These are phyloP conservation scores for Trichoderma virens DNA, from an alignment of 495 filamentous ascomycete species.

Conservation along the genomic window DNA sequence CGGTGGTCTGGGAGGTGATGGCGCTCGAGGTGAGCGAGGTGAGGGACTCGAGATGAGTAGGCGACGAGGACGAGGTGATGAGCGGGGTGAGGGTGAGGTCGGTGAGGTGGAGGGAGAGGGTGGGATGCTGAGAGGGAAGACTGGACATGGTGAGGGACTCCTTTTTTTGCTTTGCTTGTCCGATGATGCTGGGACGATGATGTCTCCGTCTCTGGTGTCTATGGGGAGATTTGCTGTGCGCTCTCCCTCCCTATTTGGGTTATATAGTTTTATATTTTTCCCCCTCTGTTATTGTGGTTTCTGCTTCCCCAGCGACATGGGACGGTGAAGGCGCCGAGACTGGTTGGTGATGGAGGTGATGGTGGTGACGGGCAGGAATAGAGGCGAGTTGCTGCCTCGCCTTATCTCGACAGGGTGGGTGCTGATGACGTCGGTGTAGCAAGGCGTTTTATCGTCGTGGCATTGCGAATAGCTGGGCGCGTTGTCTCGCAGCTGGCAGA, in stretches of 20 bases:
- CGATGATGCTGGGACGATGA: too few relatives aligned
- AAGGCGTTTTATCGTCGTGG: not conserved
- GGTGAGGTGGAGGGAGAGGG: constrained; percentile 31
- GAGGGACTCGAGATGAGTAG: constrained; percentile 24
- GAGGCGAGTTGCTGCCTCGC: too few relatives aligned
- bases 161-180: not conserved
- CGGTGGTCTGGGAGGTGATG: constrained; percentile 30
- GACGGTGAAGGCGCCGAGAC: too few relatives aligned
- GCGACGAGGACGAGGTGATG: constrained; percentile 29
- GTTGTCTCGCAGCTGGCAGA: not conserved
- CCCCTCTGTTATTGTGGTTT: too few relatives aligned
- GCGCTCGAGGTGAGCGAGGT: constrained; percentile 29
- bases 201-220: not conserved
- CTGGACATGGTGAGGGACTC: constrained; percentile 22
- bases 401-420: not conserved
- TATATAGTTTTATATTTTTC: too few relatives aligned
- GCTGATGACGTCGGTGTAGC: constrained; percentile 8
- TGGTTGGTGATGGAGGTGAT: too few relatives aligned
- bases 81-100: constrained; percentile 36
- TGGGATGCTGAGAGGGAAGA: constrained; percentile 28
- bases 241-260: too few relatives aligned
- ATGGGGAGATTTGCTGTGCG: too few relatives aligned
- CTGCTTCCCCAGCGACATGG: too few relatives aligned
- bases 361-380: too few relatives aligned
- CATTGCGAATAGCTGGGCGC: not conserved